Base-by-base conservation (phyloP, 371 early-diverging fungal species). In the Mortierella sp. region DNA sequence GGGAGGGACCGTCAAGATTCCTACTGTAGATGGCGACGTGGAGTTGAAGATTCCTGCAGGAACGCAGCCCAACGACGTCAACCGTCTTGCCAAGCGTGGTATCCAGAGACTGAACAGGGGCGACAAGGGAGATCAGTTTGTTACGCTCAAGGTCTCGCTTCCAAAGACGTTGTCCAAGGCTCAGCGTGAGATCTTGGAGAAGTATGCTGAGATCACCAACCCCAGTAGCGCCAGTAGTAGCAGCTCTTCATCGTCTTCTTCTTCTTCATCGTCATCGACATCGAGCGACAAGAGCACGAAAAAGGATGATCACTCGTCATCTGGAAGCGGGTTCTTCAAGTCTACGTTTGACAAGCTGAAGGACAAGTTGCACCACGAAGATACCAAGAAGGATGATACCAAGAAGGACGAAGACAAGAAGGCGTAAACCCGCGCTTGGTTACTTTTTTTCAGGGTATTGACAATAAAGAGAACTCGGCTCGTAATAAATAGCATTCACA, bases 21-120 rank as follows among this genome's bases (percentile, higher is more conserved):
- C 97, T 5, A 98, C 98, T 11, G 90, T 98, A 14, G 96, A 96
- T 82, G 98, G 98, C 57, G 96, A 97, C 78, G 97, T 98, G 1
- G 98, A 98, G 73, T 88, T 98, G 54, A 95, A 92, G 75, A 85
- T 98, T 28, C 95, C 94, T 9, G 82, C 94, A 13, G 98, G 98
- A 40, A 93, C 95, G 11, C 98, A 98, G 82, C 97, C 97, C 2
- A 95, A 94, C 37, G 98, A 98, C 31, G 91, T 91, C 70, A 93
- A 94, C 54, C 88, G 94, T 24, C 87, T 98, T 80, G 90, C 94
- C 71, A 90, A 90, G 28, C 93, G 96, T 34, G 98, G 98, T 72
- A 92, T 96, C 24, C 88, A 89, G 69, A 89, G 91, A 40, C 69
- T 95, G 69, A 90, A 90, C 67, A 79, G 84, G 24, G 86, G 83